Evolutionary conservation across 2,329 filamentous ascomycete genomes (phyloP).

Genomic region (Fragosphaeria purpurea): DNA sequence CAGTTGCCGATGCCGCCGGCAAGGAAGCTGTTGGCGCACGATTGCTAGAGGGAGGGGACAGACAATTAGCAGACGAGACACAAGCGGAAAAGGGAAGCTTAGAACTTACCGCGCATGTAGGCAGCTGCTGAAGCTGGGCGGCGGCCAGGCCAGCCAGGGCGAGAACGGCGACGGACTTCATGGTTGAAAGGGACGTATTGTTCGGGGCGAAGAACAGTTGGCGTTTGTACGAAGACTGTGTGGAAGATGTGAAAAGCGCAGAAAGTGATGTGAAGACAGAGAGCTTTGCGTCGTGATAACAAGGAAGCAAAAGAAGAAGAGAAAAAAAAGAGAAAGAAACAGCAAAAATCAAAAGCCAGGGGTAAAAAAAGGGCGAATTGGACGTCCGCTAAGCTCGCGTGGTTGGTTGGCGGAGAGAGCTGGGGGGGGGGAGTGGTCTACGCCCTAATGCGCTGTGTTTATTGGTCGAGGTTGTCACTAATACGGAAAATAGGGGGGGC

Average conservation of each 20-base stretch:
- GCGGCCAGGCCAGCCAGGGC: constrained; percentile 41
- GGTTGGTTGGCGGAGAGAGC: too few relatives aligned
- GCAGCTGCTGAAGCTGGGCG: constrained; percentile 38
- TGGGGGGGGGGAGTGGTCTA: too few relatives aligned
- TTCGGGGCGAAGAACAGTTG: neutral
- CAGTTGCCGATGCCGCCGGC: constrained; percentile 23
- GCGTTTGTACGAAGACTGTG: neutral
- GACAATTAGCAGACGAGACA: constrained; percentile 5
- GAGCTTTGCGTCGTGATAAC: neutral
- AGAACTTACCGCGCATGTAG: constrained; percentile 44
- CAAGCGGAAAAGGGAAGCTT: neutral
- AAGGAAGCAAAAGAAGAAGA: neutral
- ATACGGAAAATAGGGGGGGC: too few relatives aligned
- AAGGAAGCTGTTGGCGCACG: constrained; percentile 22
- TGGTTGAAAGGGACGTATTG: constrained; percentile 17
- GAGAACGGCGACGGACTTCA: constrained; percentile 35
- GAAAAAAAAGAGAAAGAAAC: neutral
- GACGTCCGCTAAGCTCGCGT: too few relatives aligned
- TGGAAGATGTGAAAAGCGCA: too few relatives aligned
- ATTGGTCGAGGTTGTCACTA: too few relatives aligned
- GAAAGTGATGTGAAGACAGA: neutral
- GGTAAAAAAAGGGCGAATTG: too few relatives aligned
- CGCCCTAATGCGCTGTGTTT: too few relatives aligned
- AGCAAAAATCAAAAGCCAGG: neutral
- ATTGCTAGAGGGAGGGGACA: constrained; percentile 14